These are phyloP conservation scores for Lumnitzera racemosa DNA, from an alignment of 345 rosid genomes.

Conservation along the genomic window DNA sequence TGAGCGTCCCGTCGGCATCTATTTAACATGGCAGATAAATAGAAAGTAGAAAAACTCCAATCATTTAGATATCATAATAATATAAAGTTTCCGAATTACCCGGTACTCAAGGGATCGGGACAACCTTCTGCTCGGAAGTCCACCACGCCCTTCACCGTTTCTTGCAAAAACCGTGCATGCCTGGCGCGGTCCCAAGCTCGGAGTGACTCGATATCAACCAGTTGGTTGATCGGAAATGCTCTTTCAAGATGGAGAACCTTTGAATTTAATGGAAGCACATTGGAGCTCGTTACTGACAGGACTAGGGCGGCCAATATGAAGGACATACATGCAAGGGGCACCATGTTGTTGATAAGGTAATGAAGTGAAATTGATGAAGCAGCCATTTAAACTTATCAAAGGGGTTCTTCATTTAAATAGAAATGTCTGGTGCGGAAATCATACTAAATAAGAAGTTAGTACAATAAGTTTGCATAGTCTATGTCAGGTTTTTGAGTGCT, in stretches of 20 bases:
- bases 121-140: slow-evolving; percentile 61
- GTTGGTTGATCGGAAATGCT: slow-evolving; percentile 44
- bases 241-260: slow-evolving; percentile 50
- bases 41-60: too few relatives aligned
- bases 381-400: too few relatives aligned
- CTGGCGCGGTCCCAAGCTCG: slow-evolving; percentile 57
- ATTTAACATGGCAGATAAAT: neutral
- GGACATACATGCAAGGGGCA: too few relatives aligned
- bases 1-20: too few relatives aligned
- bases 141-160: slow-evolving; percentile 43
- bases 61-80: neutral
- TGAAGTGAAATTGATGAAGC: too few relatives aligned
- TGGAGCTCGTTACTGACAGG: slow-evolving; percentile 19
- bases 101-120: slow-evolving; percentile 73
- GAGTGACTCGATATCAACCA: slow-evolving; percentile 36
- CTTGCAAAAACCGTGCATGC: slow-evolving; percentile 53
- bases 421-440: too few relatives aligned
- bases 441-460: too few relatives aligned
- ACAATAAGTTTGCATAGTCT: too few relatives aligned
- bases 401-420: too few relatives aligned
- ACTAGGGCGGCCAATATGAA: slow-evolving; percentile 19
- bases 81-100: slow-evolving; percentile 36
- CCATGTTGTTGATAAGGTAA: too few relatives aligned
- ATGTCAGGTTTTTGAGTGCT: too few relatives aligned
- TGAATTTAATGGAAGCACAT: neutral